phyloP scores from a whole-genome alignment of 1,284 basidiomycete species.

The Leccinum ponderosum region DNA sequence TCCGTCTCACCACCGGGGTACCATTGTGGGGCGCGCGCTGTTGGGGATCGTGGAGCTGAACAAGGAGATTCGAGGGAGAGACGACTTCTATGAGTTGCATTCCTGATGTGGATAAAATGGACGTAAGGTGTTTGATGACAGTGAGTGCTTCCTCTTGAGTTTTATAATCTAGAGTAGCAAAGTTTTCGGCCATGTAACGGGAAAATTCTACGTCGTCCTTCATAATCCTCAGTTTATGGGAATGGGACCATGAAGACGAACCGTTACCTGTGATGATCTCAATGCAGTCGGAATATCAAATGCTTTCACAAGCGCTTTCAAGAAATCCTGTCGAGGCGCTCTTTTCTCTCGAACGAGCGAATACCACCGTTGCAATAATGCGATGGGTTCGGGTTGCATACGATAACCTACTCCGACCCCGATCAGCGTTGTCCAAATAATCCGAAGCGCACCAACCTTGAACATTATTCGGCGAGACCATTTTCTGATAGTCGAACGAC shows the following conservation, averaged over 20 bases:
- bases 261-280: constrained; percentile 47
- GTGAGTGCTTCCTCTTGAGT: constrained; percentile 90
- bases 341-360: constrained; percentile 88
- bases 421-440: neutral
- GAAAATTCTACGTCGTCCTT: constrained; percentile 82
- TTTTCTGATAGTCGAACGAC: constrained; percentile 84
- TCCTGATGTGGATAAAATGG: constrained; percentile 81
- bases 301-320: constrained; percentile 78
- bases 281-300: constrained; percentile 65
- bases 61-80: constrained; percentile 68
- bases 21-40: constrained; percentile 15
- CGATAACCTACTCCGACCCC: constrained; percentile 55
- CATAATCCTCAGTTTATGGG: neutral
- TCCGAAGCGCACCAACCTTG: constrained; percentile 41
- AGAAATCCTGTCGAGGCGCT: constrained; percentile 80
- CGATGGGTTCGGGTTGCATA: constrained; percentile 57
- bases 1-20: constrained; percentile 11
- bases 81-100: constrained; percentile 74
- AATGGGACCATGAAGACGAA: neutral
- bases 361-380: constrained; percentile 90
- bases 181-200: constrained; percentile 93
- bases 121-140: constrained; percentile 83
- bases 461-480: constrained; percentile 46
- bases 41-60: constrained; percentile 50
- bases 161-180: constrained; percentile 91